Conservation (phyloP, 495 filamentous ascomycete species). For the Talaromyces trachyspermus region DNA sequence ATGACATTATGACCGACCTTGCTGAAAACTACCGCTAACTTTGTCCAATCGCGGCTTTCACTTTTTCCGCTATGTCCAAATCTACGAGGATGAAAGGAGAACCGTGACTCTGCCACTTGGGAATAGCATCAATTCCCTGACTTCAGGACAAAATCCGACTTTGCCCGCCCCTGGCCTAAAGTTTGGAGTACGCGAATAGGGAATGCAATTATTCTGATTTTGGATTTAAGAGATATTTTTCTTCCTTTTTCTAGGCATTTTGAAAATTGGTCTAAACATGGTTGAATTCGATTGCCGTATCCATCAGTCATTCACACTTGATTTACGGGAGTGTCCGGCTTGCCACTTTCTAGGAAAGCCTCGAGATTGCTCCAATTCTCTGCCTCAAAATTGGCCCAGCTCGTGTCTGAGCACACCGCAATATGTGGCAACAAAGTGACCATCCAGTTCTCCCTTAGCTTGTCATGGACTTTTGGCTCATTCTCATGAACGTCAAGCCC, state of each 20-base stretch:
- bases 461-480: constrained; percentile 5
- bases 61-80: too few relatives aligned
- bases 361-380: constrained; percentile 1
- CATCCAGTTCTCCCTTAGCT: constrained; percentile 2
- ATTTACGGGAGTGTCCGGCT: constrained; percentile 4
- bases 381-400: constrained; percentile 5
- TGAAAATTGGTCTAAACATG: not conserved
- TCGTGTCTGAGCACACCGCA: constrained; percentile 1
- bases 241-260: not conserved
- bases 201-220: too few relatives aligned
- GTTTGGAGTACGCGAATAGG: too few relatives aligned
- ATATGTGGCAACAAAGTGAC: constrained; percentile 6
- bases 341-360: constrained; percentile 4
- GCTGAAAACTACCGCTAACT: too few relatives aligned
- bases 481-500: constrained; percentile 54
- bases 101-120: too few relatives aligned
- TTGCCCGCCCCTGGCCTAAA: too few relatives aligned
- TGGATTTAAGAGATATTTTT: too few relatives aligned
- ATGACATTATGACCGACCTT: too few relatives aligned
- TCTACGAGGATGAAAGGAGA: too few relatives aligned
- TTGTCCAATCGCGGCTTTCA: too few relatives aligned
- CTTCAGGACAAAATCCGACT: too few relatives aligned
- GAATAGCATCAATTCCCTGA: too few relatives aligned
- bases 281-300: not conserved
- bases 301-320: constrained; percentile 1